Percentiles rank a stretch among this genome's conserved stretches.
phyloP scores from a whole-genome alignment of 441 rosid genomes.

The Erodium trifolium region DNA sequence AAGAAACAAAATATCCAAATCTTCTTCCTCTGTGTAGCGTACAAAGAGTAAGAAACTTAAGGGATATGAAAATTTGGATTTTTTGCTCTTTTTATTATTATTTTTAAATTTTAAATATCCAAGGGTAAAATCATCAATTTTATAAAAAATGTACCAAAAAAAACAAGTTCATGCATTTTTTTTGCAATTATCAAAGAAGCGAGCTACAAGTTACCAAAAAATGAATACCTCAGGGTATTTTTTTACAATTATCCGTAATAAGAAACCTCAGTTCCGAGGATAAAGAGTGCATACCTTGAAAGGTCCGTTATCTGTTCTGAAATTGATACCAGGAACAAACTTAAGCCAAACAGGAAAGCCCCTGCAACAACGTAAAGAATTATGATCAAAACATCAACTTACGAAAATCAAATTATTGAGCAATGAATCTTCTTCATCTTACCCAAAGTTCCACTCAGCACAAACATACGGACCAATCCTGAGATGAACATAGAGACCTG shows the following conservation, averaged over 20 bases:
- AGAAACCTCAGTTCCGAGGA: slow-evolving; percentile 21
- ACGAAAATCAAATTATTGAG: slow-evolving; percentile 22
- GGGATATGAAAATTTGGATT: no score
- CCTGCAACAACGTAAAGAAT: slow-evolving; percentile 37
- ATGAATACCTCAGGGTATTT: no score
- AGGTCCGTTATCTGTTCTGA: slow-evolving; percentile 91
- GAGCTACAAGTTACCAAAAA: no score
- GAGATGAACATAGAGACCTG: slow-evolving; percentile 27
- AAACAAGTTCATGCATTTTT: no score
- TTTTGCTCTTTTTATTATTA: no score
- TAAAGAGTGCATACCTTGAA: slow-evolving; percentile 54
- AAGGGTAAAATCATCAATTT: no score
- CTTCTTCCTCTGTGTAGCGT: no score
- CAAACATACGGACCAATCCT: slow-evolving; percentile 28
- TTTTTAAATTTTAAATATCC: no score
- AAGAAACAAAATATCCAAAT: no score
- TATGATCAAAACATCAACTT: slow-evolving; percentile 18
- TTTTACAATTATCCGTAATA: neutral
- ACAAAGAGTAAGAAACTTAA: no score
- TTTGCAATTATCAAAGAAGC: no score
- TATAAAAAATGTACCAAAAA: no score
- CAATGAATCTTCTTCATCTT: slow-evolving; percentile 51
- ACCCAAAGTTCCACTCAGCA: slow-evolving; percentile 30
- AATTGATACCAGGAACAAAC: slow-evolving; percentile 78
- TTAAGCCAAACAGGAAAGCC: slow-evolving; percentile 99